Evolutionary conservation across 2,329 filamentous ascomycete species (phyloP).

Genomic region (Camptophora hylomeconis): DNA sequence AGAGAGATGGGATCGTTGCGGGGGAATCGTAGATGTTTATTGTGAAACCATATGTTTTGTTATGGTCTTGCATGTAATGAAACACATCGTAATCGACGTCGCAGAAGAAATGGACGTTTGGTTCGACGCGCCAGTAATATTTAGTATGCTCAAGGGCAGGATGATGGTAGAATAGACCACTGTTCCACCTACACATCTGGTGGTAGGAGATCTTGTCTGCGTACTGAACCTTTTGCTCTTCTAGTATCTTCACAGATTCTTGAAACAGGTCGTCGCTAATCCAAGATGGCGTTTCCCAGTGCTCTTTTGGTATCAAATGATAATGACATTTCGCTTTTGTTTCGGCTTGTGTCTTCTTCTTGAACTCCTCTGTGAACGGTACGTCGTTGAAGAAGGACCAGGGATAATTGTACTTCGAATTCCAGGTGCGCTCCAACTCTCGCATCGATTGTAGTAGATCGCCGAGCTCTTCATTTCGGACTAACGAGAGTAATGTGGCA

Average conservation of each 20-base stretch:
- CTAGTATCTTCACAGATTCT: constrained; percentile 70
- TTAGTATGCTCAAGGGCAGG: constrained; percentile 68
- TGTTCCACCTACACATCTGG: constrained; percentile 99
- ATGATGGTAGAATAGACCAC: constrained; percentile 94
- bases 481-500: constrained; percentile 80
- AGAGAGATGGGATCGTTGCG: constrained; percentile 70
- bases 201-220: constrained; percentile 82
- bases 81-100: constrained; percentile 98
- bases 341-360: constrained; percentile 59
- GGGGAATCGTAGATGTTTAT: constrained; percentile 94
- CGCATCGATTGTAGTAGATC: constrained; percentile 79
- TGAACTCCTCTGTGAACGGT: constrained; percentile 89
- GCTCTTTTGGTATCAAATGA: constrained; percentile 65
- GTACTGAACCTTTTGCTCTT: constrained; percentile 82
- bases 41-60: constrained; percentile 98
- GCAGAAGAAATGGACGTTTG: constrained; percentile 98
- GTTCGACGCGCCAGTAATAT: constrained; percentile 98
- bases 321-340: constrained; percentile 74
- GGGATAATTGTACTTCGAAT: constrained; percentile 97
- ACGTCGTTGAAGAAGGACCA: constrained; percentile 99
- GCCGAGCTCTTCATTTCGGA: constrained; percentile 78
- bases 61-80: constrained; percentile 93
- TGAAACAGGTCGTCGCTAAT: constrained; percentile 77
- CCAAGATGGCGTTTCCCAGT: constrained; percentile 87
- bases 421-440: constrained; percentile 91